Evolutionary conservation across 805 yeast species (phyloP), one percentile per base, ranked within the genome.

Genomic region (Sugiyamaella marilandica): DNA sequence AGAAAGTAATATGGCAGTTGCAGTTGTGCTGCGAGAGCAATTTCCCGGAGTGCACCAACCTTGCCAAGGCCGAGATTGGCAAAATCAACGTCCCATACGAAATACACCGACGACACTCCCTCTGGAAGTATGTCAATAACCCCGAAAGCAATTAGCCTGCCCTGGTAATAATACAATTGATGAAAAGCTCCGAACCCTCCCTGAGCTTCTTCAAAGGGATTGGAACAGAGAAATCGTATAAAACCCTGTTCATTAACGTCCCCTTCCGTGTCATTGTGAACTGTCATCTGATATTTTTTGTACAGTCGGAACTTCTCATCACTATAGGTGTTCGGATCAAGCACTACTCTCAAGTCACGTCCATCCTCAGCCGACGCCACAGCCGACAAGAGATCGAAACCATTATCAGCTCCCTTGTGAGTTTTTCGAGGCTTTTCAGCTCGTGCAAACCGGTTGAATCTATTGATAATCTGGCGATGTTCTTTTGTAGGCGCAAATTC

Each of bases 41-140:
- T 69, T 62, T 90, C 97, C 37, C 86, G 69, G 26, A 89, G 62
- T 0, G 87, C 92, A 55, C 90, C 82, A 1, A 90, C 65, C 24
- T 87, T 87, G 0, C 97, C 97, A 31, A 90, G 66, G 0, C 87
- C 84, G 59, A 83, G 70, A 49, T 79, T 74, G 3, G 83, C 82
- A 63, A 75, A 84, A 50, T 82, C 91, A 0, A 95, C 94, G 63
- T 89, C 91, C 87, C 94, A 88, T 10, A 90, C 81, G 64, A 91
- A 86, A 65, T 91, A 90, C 1, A 91, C 91, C 0, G 95, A 83
- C 0, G 96, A 88, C 0, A 91, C 66, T 19, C 61, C 44, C 24
- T 79, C 67, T 0, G 96, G 95, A 33, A 91, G 66, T 18, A 90
- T 70, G 66, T 90, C 97, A 31, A 85, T 63, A 0, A 90, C 87